Base-by-base conservation (phyloP, 257 asterid species). In the Plantago major region DNA sequence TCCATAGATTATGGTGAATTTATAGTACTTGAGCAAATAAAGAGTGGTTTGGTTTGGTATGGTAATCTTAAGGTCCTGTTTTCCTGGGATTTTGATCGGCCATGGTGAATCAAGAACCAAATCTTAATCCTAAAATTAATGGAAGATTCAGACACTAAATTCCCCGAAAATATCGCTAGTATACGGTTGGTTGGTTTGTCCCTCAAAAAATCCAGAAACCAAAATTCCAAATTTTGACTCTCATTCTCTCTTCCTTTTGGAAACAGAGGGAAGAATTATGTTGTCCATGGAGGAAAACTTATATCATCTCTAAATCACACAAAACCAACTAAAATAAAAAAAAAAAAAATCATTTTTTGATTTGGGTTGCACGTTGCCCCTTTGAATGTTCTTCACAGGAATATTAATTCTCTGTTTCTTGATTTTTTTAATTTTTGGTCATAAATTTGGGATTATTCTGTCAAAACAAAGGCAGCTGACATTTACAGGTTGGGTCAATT, bases 181-280 rank as follows among this genome's bases (percentile, higher is more conserved):
- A 69, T 80, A 15, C 38, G 26, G 26, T 22, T 22, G 26, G 26
- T 7, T 33, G 53, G 67, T 44, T 71, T 70, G 67, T 38, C 55
- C 75, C 66, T 69, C 37, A 74, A 74, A 81, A 72, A 71, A 55
- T 13, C 62, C 43, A 44, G 70, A 58, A 71, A 5, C 45, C 46
- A 45, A 60, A 58, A 42, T 19, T 50, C 42, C 15, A 37, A 68
- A 68, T 65, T 67, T 80, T 64, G 79, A 71, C 85, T 74, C 76
- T 70, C 66, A 28, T 72, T 79, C 81, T 78, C 77, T 79, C 67
- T 72, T 76, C 62, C 65, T 51, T 79, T 74, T 72, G 83, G 71
- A 67, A 71, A 68, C 73, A 67, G 83, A 77, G 90, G 73, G 87
- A 73, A 65, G 85, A 75, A 82, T 62, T 60, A 67, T 73, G 78